Evolutionary conservation across 345 rosid species (phyloP).

Genomic region (Cardiospermum halicacabum): DNA sequence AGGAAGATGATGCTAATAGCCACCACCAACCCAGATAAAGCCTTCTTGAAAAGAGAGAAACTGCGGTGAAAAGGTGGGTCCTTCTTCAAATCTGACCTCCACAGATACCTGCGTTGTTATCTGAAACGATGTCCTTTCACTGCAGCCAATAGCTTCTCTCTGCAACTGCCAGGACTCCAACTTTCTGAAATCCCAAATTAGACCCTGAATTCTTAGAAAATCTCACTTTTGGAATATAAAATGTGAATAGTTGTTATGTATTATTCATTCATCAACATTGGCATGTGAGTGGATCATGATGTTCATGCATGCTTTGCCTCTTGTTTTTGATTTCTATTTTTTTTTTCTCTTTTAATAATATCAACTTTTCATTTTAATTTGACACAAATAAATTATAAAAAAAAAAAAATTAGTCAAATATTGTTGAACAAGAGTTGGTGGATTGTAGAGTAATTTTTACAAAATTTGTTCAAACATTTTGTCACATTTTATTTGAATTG

Average conservation of each 20-base stretch:
- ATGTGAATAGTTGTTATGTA: neutral
- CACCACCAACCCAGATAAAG: neutral
- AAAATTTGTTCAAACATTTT: too few relatives aligned
- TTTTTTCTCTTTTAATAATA: too few relatives aligned
- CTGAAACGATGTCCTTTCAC: neutral
- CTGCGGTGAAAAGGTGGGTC: neutral
- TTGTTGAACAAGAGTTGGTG: too few relatives aligned
- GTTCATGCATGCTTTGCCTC: neutral
- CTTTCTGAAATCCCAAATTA: neutral
- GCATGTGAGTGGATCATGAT: neutral
- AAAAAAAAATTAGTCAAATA: too few relatives aligned
- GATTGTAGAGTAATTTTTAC: too few relatives aligned
- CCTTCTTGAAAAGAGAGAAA: neutral
- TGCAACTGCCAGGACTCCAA: neutral
- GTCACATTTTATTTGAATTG: too few relatives aligned
- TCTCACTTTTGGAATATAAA: too few relatives aligned
- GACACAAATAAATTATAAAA: too few relatives aligned
- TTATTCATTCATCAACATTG: neutral
- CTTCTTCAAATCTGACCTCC: neutral
- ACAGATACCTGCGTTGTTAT: neutral
- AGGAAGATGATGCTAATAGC: neutral
- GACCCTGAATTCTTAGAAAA: too few relatives aligned
- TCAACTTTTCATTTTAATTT: too few relatives aligned
- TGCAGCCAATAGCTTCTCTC: neutral
- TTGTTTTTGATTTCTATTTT: neutral